phyloP scores from a whole-genome alignment of 1,139 yeast species.

The Lodderomyces parapsilosis region DNA sequence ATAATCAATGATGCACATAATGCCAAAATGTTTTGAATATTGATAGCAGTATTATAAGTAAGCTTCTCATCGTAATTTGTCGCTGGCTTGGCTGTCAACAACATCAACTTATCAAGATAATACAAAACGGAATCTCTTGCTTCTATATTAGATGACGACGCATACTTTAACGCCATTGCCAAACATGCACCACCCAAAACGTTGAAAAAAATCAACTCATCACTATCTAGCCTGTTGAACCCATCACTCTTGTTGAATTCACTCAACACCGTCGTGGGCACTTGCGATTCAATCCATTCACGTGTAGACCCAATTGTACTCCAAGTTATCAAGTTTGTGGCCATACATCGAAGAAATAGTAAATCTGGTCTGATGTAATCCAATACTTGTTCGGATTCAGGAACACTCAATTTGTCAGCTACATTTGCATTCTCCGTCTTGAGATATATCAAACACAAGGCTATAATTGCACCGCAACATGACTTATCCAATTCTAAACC shows the following conservation, averaged over 20 bases:
- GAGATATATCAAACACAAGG: conserved; percentile 72
- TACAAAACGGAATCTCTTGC: conserved; percentile 62
- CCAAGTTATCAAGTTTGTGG: conserved; percentile 80
- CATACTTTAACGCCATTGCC: conserved; percentile 73
- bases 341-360: conserved; percentile 65
- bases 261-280: conserved; percentile 35
- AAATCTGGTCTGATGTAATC: conserved; percentile 84
- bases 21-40: conserved; percentile 59
- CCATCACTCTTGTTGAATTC: conserved; percentile 15
- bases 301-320: conserved; percentile 49
- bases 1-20: conserved; percentile 70
- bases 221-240: conserved; percentile 47
- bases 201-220: conserved; percentile 62
- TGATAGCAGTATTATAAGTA: conserved; percentile 55
- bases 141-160: conserved; percentile 59
- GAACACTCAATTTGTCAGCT: conserved; percentile 65
- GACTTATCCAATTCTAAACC: conserved; percentile 67
- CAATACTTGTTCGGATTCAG: conserved; percentile 57
- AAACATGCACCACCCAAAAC: conserved; percentile 74
- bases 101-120: conserved; percentile 61
- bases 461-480: conserved; percentile 77
- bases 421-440: conserved; percentile 61
- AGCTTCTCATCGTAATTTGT: conserved; percentile 59
- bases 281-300: conserved; percentile 61
- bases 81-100: conserved; percentile 49